Base-by-base conservation (phyloP, 306 rosid genomes). In the Medicago ruthenica region DNA sequence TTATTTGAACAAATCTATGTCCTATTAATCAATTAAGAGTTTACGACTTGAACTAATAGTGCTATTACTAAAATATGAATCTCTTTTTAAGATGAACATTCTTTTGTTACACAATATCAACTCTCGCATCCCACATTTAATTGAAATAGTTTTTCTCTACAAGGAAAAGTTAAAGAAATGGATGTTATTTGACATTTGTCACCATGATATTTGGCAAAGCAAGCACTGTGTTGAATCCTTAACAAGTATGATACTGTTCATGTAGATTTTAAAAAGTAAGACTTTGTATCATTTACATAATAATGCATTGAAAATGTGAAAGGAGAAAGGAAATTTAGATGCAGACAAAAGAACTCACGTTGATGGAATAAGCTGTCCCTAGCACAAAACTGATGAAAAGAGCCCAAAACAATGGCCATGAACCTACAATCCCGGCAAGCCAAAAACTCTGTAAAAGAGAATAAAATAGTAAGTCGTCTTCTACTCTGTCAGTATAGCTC, bases 371-470 rank as follows among this genome's bases (percentile, higher is more conserved):
- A 64, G 92, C 99, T 78, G 99, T 92, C 70, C 99, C 99, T 63
- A 95, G 80, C 64, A 86, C 69, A 86, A 95, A 95, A 85, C 99
- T 95, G 82, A 92, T 42, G 70, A 89, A 89, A 78, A 92, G 99
- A 48, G 97, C 99, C 93, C 97, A 95, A 77, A 92, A 90, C 84
- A 95, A 86, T 67, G 99, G 99, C 93, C 97, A 84, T 48, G 99
- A 95, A 79, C 99, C 97, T 66, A 95, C 97, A 80, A 90, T 31
- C 97, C 93, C 92, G 39, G 93, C 93, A 55, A 95, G 89, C 90
- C 93, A 87, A 81, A 95, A 95, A 79, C 99, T 92, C 97, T 92
- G 93, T 24, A 39, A 22, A 87, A 83, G 76, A 22, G 42, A 81
- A 58, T 14, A 37, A 39, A 60, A 73, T 58, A 47, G 77, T 84